phyloP scores from a whole-genome alignment of 345 rosid genomes.

The Brassica napus region DNA sequence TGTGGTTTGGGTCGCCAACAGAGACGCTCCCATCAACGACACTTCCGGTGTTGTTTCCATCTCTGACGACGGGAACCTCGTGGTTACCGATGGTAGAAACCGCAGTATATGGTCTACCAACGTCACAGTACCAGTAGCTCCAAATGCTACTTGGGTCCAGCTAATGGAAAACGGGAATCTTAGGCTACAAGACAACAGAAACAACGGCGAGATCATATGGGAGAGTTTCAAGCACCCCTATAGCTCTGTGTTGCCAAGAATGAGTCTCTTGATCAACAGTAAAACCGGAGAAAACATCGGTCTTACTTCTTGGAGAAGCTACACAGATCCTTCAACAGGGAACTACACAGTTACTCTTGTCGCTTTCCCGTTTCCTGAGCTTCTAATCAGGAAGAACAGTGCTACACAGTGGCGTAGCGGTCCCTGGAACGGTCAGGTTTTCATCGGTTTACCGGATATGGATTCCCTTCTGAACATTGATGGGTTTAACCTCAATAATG shows the following conservation, averaged over 20 bases:
- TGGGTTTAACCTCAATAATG: conserved; percentile 34
- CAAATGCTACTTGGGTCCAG: conserved; percentile 42
- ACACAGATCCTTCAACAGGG: conserved; percentile 59
- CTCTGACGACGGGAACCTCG: conserved; percentile 51
- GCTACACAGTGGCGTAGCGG: conserved; percentile 52
- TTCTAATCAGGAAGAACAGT: conserved; percentile 47
- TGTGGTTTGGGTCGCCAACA: conserved; percentile 61
- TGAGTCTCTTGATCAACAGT: conserved; percentile 41
- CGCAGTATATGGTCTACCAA: conserved; percentile 58
- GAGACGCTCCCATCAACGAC: conserved; percentile 46
- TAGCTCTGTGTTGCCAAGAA: conserved; percentile 36
- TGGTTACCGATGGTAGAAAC: conserved; percentile 41
- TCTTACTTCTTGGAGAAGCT: conserved; percentile 54
- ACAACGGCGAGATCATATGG: conserved; percentile 47
- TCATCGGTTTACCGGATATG: conserved; percentile 42
- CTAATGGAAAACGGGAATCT: conserved; percentile 59
- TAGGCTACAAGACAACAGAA: conserved; percentile 34
- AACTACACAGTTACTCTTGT: conserved; percentile 42
- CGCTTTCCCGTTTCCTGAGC: conserved; percentile 38
- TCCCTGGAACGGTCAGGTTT: conserved; percentile 61
- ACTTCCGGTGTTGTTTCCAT: conserved; percentile 50
- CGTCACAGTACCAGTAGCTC: conserved; percentile 28
- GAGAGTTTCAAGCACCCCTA: conserved; percentile 58
- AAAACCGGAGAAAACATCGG: conserved; percentile 33
- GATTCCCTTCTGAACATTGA: conserved; percentile 35